Base-by-base conservation (phyloP, 495 filamentous ascomycete genomes). In the Talaromyces stipitatus region DNA sequence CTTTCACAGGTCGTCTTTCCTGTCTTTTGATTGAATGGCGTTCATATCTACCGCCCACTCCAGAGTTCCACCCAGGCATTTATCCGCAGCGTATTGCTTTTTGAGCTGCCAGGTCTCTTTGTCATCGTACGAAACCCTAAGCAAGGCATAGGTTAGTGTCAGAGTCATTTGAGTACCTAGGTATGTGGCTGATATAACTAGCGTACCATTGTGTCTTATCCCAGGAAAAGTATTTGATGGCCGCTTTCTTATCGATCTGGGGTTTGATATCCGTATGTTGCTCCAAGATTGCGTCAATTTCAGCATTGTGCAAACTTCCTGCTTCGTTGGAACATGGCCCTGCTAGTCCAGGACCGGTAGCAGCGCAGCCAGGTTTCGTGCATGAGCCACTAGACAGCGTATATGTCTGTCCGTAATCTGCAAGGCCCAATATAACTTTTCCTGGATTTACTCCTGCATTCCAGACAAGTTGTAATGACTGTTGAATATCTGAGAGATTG, bases 341-440 rank as follows among this genome's bases (percentile, higher is more conserved):
- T 23, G 58, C 46, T 22, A 61, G 58, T 4, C 62, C 64, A 16
- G 47, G 47, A 2, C 60, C 61, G 1, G 61, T 50, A 33, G 64
- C 64, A 24, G 26, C 33, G 28, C 68, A 70, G 8, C 64, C 62
- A 33, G 68, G 68, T 14, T 48, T 61, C 3, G 45, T 64, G 47
- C 68, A 70, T 2, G 61, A 61, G 22, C 47, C 56, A 52, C 65
- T 60, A n/a, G 43, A 41, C 4, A 70, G 48, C 8, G 59, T 61
- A 52, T 68, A 66, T 20, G 60, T 58, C 9, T 81, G 68, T 0
- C 80, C 80, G 56, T 85, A 85, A 58, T 57, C 58, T 7, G 58
- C 81, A 3, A 78, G 29, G 0, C 82, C 81, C 7, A 84, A 51
- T 53, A 64, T 66, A 4, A 85, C 64, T 54, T 78, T 69, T 0